Evolutionary conservation across 345 rosid species (phyloP).

Genomic region (Streptanthus diversifolius): DNA sequence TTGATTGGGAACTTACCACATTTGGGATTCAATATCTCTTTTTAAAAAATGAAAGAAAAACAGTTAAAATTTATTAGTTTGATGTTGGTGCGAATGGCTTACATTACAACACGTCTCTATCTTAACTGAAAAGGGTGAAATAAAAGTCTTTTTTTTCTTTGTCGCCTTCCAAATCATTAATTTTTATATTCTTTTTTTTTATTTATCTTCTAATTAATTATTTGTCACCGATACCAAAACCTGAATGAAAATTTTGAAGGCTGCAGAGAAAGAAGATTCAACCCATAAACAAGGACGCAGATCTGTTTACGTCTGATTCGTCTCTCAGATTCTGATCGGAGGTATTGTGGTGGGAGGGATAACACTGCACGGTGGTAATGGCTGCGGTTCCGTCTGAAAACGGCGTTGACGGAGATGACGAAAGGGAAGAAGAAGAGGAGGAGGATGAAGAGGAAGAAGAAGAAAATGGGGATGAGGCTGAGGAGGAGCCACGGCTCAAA

Average conservation of each 20-base stretch:
- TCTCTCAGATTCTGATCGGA: slow-evolving; percentile 8
- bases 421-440: slow-evolving; percentile 53
- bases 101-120: slow-evolving; percentile 19
- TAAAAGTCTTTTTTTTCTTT: slow-evolving; percentile 21
- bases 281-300: not conserved
- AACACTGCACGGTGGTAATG: slow-evolving; percentile 38
- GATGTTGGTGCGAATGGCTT: not conserved
- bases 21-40: no score
- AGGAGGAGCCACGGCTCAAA: slow-evolving; percentile 93
- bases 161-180: slow-evolving; percentile 35
- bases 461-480: slow-evolving; percentile 60
- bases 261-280: not conserved
- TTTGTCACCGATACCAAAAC: slow-evolving; percentile 14
- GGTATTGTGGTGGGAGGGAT: not conserved
- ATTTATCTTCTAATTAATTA: not conserved
- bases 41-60: no score
- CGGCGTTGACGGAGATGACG: slow-evolving; percentile 90
- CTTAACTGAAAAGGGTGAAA: slow-evolving; percentile 15
- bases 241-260: not conserved
- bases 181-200: not conserved
- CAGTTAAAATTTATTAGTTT: not conserved
- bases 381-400: slow-evolving; percentile 80
- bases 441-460: slow-evolving; percentile 57
- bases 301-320: slow-evolving; percentile 18
- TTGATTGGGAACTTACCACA: no score